Conservation (phyloP, 73 alveolate genomes). For the Tetrahymena thermophila region DNA sequence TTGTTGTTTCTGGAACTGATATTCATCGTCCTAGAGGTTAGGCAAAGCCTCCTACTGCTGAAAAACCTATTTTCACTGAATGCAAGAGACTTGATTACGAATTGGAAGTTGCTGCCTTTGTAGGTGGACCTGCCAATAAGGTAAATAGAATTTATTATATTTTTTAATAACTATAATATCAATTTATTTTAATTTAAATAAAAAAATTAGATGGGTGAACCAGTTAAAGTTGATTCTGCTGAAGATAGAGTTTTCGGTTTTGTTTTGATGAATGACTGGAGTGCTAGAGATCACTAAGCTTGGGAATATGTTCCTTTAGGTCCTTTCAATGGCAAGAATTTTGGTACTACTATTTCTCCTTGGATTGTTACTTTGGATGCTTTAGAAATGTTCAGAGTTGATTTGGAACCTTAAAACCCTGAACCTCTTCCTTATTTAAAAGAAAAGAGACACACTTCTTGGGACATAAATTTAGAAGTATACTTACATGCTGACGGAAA, state of each 20-base stretch:
- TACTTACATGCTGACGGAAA: constrained; percentile 37
- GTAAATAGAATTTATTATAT: constrained; percentile 1
- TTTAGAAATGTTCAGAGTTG: constrained; percentile 72
- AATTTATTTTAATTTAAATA: too few species aligned
- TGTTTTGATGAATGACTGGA: constrained; percentile 89
- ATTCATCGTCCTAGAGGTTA: constrained; percentile 79
- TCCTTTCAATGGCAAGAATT: constrained; percentile 85
- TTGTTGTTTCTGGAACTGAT: constrained; percentile 63
- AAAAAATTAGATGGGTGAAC: constrained; percentile 46
- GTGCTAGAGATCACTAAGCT: constrained; percentile 91
- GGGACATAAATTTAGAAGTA: constrained; percentile 72
- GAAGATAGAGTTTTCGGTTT: constrained; percentile 77
- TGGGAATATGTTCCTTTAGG: constrained; percentile 93
- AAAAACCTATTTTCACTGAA: constrained; percentile 68
- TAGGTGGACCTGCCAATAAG: constrained; percentile 67
- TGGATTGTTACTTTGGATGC: constrained; percentile 92
- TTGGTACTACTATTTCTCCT: constrained; percentile 80
- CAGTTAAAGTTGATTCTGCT: constrained; percentile 57
- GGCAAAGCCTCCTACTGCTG: constrained; percentile 64
- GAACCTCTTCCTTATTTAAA: constrained; percentile 82
- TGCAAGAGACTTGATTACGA: constrained; percentile 91
- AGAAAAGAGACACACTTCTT: constrained; percentile 63
- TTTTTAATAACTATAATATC: neutral
- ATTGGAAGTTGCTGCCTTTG: constrained; percentile 86
- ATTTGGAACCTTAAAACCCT: constrained; percentile 79